Conservation (phyloP, 306 rosid species). For the Cucurbita ficifolia region DNA sequence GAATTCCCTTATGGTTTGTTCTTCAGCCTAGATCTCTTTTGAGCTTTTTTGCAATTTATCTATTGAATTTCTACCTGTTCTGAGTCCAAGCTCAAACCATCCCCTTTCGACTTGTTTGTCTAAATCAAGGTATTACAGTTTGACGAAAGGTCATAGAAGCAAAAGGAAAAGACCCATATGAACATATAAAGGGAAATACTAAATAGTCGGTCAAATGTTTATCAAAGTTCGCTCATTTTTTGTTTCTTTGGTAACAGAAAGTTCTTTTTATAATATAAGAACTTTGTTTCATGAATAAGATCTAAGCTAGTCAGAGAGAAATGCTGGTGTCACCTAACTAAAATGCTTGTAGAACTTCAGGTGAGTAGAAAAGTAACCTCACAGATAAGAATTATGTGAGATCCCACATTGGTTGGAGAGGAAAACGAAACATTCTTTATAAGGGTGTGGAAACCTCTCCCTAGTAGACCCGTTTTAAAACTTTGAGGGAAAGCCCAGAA, state of each 20-base stretch:
- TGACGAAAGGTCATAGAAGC: constrained; percentile 1
- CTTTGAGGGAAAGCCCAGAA: too few species aligned
- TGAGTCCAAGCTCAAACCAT: not conserved
- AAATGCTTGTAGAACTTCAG: not conserved
- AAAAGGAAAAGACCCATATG: not conserved
- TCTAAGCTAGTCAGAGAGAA: not conserved
- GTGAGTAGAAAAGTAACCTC: not conserved
- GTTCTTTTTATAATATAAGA: not conserved
- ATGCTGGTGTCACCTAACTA: not conserved
- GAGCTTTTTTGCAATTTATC: not conserved
- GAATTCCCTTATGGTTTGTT: constrained; percentile 90
- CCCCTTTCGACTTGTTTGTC: not conserved
- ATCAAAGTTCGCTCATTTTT: not conserved
- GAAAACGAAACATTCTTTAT: too few species aligned
- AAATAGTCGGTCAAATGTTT: not conserved
- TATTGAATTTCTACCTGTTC: not conserved
- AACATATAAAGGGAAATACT: not conserved
- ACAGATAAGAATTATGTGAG: too few species aligned
- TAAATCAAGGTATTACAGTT: not conserved
- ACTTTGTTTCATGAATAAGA: not conserved
- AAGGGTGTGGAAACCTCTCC: too few species aligned
- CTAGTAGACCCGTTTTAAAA: too few species aligned
- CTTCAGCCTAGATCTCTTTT: not conserved
- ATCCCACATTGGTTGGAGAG: too few species aligned
- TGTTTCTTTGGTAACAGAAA: not conserved